A percentile compares a stretch with the other conserved stretches of the same genome.
Conservation (phyloP, 1,284 basidiomycete species). For the Papiliotrema fonsecae region DNA sequence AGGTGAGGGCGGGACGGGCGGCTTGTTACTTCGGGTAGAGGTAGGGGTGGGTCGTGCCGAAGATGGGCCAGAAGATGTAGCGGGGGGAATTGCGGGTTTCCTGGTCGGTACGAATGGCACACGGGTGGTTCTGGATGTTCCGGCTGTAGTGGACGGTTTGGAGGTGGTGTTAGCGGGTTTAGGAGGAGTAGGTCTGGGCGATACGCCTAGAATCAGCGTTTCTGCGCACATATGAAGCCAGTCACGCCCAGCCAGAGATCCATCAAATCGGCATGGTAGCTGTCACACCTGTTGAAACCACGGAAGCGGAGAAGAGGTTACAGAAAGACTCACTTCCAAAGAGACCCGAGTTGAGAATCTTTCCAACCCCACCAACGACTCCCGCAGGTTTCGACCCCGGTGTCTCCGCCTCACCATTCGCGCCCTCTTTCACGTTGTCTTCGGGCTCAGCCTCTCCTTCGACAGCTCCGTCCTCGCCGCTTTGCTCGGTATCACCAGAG, state of each 20-base stretch:
- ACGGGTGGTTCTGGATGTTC: neutral
- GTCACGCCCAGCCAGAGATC: too few species aligned
- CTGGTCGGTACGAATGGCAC: constrained; percentile 12
- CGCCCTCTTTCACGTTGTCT: neutral
- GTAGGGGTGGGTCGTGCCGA: constrained; percentile 1
- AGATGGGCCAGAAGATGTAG: constrained; percentile 1
- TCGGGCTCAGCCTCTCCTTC: neutral
- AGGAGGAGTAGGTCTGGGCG: neutral
- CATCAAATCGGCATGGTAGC: too few species aligned
- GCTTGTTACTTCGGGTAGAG: neutral
- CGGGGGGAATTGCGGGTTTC: neutral
- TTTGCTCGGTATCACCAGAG: too few species aligned
- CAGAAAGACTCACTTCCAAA: constrained; percentile 40
- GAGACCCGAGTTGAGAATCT: constrained; percentile 42
- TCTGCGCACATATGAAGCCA: too few species aligned
- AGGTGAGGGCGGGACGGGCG: neutral
- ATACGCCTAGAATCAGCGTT: too few species aligned
- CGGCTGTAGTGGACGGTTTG: neutral
- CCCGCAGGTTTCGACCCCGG: constrained; percentile 4
- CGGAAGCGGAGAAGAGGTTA: too few species aligned
- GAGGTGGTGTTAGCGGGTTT: neutral
- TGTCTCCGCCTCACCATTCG: neutral
- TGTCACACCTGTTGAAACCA: too few species aligned
- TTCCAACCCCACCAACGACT: constrained; percentile 28
- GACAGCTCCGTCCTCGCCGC: neutral